Percentiles rank a stretch among this genome's conserved stretches.
These are phyloP conservation scores for Conticribra weissflogii DNA, from an alignment of 108 stramenopile species.

Conservation along the genomic window DNA sequence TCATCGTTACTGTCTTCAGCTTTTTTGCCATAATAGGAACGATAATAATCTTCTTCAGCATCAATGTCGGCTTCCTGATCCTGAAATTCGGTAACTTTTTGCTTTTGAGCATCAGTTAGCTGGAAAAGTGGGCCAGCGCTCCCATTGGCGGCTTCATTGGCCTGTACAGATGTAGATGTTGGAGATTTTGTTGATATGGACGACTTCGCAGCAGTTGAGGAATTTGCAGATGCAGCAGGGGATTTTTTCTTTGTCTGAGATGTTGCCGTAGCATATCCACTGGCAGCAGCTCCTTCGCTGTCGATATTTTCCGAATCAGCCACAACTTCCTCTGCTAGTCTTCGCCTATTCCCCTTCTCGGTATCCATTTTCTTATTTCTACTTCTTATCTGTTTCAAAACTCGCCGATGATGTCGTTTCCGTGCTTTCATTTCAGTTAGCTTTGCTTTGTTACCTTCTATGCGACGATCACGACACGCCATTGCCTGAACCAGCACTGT, in stretches of 20 bases:
- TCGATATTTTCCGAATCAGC: slow-evolving; percentile 12
- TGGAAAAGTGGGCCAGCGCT: background rate
- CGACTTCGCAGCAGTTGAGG: slow-evolving; percentile 15
- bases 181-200: too few species aligned
- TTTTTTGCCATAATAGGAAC: slow-evolving; percentile 57
- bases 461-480: slow-evolving; percentile 80
- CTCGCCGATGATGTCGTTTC: slow-evolving; percentile 52
- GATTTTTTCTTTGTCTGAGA: background rate
- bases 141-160: background rate
- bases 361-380: slow-evolving; percentile 54
- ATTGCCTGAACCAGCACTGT: slow-evolving; percentile 79
- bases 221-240: background rate
- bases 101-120: slow-evolving; percentile 26
- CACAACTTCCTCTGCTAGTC: slow-evolving; percentile 29
- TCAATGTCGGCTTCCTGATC: slow-evolving; percentile 54
- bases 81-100: slow-evolving; percentile 28
- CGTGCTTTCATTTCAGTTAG: slow-evolving; percentile 49
- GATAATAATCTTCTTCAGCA: slow-evolving; percentile 75
- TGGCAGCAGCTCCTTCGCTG: background rate
- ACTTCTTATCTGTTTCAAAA: slow-evolving; percentile 42
- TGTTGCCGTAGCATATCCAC: background rate
- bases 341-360: slow-evolving; percentile 45
- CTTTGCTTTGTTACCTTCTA: slow-evolving; percentile 70
- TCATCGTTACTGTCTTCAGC: slow-evolving; percentile 47
- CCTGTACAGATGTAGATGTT: too few species aligned